Base-by-base conservation (phyloP, 73 alveolate species). In the Paramecium tetraurelia region DNA sequence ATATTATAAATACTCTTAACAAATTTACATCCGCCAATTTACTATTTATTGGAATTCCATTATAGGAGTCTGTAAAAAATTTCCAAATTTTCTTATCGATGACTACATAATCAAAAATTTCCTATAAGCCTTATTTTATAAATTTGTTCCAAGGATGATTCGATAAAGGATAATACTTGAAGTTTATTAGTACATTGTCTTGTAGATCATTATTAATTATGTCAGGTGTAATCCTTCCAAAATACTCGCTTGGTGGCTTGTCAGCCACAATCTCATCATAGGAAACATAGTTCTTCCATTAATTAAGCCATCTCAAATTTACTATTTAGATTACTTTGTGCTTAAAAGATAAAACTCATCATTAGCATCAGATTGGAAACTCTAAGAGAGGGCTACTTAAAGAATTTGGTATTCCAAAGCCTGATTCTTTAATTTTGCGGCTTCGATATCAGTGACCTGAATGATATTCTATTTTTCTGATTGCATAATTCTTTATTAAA, bases 221-320 rank as follows among this genome's bases (percentile, higher is more conserved):
- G 1, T n/a, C 57, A 10, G 43, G 57, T 3, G 1, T 12, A 7
- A 80, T 24, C 21, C 29, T 80, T 3, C 90, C 90, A 44, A 80
- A 80, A 41, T 48, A 22, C 21, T 12, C 14, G 11, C 21, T 27
- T 20, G 86, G 57, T 35, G 63, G 18, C 1, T 72, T 72, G 6
- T 40, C 20, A 2, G 70, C 75, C 76, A 41, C 48, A 0, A 80
- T 80, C n/a, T 80, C 90, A 20, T 80, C 90, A 48, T 80, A 80
- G 18, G 70, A 41, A 6, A 35, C 75, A 80, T 44, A 48, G 8
- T 43, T 40, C 21, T 80, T 80, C 90, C 90, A 80, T 22, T n/a
- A 22, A 44, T 80, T 35, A 18, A 80, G 90, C 90, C 90, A 80
- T 44, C 90, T 80, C 10, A 44, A 77, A 80, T 43, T 16, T 21